These are phyloP conservation scores for Ogataea nonfermentans DNA, from an alignment of 805 yeast genomes.

Conservation along the genomic window DNA sequence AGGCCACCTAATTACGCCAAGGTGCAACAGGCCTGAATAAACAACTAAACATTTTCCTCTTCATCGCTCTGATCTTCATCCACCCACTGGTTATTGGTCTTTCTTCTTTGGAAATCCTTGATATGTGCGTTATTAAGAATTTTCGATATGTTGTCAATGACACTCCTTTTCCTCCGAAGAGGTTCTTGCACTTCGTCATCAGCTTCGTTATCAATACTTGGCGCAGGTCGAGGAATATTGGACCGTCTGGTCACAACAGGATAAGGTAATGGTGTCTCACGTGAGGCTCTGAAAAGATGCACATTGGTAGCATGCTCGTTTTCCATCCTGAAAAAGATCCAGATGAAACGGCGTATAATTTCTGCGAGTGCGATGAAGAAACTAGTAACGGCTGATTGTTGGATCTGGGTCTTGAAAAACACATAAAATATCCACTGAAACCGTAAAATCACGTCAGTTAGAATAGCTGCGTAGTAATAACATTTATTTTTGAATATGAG, in stretches of 20 bases:
- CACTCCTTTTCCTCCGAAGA: conserved; percentile 14
- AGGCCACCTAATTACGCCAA: conserved; percentile 97
- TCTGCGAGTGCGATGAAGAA: conserved; percentile 84
- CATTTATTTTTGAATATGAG: conserved; percentile 58
- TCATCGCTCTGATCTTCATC: conserved; percentile 21
- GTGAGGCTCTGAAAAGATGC: conserved; percentile 77
- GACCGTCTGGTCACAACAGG: conserved; percentile 34
- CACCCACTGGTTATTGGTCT: conserved; percentile 32
- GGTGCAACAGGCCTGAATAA: conserved; percentile 69
- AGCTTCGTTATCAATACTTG: neutral
- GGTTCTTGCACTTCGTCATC: neutral
- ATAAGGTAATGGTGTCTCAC: conserved; percentile 86
- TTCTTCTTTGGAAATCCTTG: conserved; percentile 77
- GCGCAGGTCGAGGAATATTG: neutral
- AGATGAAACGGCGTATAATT: conserved; percentile 74
- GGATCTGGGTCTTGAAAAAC: conserved; percentile 68
- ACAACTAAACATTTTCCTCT: conserved; percentile 32
- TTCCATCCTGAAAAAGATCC: conserved; percentile 93
- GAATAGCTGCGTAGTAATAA: conserved; percentile 72
- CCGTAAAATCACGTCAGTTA: conserved; percentile 69
- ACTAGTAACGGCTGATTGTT: conserved; percentile 85
- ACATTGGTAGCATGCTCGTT: conserved; percentile 95
- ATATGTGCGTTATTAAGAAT: conserved; percentile 75
- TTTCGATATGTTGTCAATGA: conserved; percentile 46
- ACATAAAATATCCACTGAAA: conserved; percentile 94